Conservation (phyloP, 1,284 basidiomycete species). For the Ceratobasidium sp. region DNA sequence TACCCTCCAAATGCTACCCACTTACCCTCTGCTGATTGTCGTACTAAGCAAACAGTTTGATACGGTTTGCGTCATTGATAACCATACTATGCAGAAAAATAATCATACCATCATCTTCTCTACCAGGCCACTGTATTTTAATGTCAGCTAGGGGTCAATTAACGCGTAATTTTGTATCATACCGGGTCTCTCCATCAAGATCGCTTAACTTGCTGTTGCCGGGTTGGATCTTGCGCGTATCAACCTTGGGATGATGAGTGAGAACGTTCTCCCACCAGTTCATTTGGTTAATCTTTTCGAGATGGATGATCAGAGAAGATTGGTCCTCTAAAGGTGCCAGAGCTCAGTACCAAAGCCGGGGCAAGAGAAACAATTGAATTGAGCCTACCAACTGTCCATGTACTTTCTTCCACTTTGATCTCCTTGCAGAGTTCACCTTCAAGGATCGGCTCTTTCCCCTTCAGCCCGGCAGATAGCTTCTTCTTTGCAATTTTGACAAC, state of each 20-base stretch:
- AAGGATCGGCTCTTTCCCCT: constrained; percentile 85
- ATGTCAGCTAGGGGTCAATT: not conserved
- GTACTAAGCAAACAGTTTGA: constrained; percentile 66
- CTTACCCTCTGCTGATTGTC: constrained; percentile 95
- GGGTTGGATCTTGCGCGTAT: constrained; percentile 96
- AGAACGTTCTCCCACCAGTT: constrained; percentile 99
- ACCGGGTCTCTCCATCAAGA: constrained; percentile 92
- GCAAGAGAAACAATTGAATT: not conserved
- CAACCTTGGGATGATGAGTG: constrained; percentile 94
- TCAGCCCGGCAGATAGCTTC: constrained; percentile 84
- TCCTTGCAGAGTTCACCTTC: constrained; percentile 93
- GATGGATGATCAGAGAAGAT: constrained; percentile 74
- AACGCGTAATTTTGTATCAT: constrained; percentile 43
- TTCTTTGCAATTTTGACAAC: constrained; percentile 80
- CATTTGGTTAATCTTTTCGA: constrained; percentile 88
- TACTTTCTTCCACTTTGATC: constrained; percentile 95
- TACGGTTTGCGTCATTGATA: constrained; percentile 35
- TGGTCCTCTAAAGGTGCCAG: constrained; percentile 73
- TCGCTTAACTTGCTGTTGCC: constrained; percentile 96
- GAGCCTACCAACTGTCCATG: constrained; percentile 89
- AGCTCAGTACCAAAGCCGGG: not conserved
- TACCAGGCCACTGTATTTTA: constrained; percentile 83
- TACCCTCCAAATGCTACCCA: not conserved
- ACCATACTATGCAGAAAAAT: not conserved
- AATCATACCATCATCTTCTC: constrained; percentile 99